Base-by-base conservation (phyloP, 495 filamentous ascomycete species). In the Penicillium antarcticum region DNA sequence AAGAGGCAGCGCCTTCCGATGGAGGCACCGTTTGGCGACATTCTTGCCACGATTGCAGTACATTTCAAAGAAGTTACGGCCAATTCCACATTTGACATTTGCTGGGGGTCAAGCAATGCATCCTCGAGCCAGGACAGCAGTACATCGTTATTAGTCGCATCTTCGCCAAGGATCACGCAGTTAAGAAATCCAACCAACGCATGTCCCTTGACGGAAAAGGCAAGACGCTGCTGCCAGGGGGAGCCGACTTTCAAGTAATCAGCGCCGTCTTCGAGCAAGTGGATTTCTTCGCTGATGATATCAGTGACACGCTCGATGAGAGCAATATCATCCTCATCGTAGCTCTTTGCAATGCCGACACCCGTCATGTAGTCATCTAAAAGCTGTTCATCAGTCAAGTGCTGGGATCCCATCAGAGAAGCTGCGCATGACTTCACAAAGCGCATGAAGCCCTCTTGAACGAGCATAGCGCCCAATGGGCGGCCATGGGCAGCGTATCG, bases 391-490 rank as follows among this genome's bases (percentile, higher is more conserved):
- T 78, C 72, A 17, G 76, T 80, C n/a, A 87, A 63, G 16, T 72
- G 69, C 11, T 83, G 74, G 2, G 80, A 76, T 12, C 84, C 79
- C 40, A 82, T 74, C 18, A 85, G 70, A 42, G 95, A 75, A 7
- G 87, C 86, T n/a, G 88, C 88, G 45, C 80, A 84, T 5, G 89
- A 83, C 46, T 89, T 86, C 21, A 95, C 76, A 41, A 97, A 81
- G 62, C 81, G 83, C 82, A 92, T 92, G 63, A 91, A 91, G 44
- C 83, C 88, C 60, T 87, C 83, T 63, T 91, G 90, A 13, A 98
- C 68, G 7, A 97, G 73, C 88, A 96, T 92, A n/a, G 91, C 90
- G 4, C 94, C 91, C 26, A 97, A 68, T 2, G 94, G 92, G 13
- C 87, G 82, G 11, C 87, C 87, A 48, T 81, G 76, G 8, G 81